Evolutionary conservation across 2,329 filamentous ascomycete genomes (phyloP), one percentile per base, ranked within the genome.

Genomic region (Neofusicoccum parvum): DNA sequence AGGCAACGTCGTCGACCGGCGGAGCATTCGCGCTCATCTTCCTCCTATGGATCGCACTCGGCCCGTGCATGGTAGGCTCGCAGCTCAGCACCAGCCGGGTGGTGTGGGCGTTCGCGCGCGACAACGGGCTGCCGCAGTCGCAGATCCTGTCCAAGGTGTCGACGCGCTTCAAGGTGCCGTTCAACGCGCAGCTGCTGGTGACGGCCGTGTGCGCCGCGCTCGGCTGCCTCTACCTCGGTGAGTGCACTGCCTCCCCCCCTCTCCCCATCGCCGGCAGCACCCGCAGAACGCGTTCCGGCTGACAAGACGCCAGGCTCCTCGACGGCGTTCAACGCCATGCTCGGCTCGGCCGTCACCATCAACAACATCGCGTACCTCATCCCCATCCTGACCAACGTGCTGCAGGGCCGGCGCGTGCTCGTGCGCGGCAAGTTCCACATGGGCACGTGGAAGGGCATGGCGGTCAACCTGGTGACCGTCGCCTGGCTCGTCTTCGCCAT

Each of bases 91-190:
- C 74, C 62, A 70, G 72, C 67, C 66, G 78, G 51, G 64, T 80
- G 67, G 65, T 73, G 69, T 82, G 80, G 80, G 78, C 80, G 4
- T 82, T 82, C 64, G 76, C 80, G 6, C 78, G 81, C 14, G 81
- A 83, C 60, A 75, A 5, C 2, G 64, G 64, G 9, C 20, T 65
- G 20, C 64, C 64, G 9, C 10, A 4, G 6, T 59, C 53, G 32
- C 7, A 4, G 3, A 3, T 2, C 15, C 23, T 65, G 9, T n/a
- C 48, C 5, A 14, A 20, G 0, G 64, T 65, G 14, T 60, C 53
- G 34, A 11, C 7, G 3, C 53, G 45, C 23, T 65, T 39, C 36
- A 11, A 23, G 5, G 65, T 68, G 12, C 67, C 67, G 3, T 59
- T 68, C 56, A 67, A 67, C 32, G 48, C 67, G 9, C 67, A 68